Evolutionary conservation across 345 rosid genomes (phyloP).

Genomic region (Hibiscus syriacus): DNA sequence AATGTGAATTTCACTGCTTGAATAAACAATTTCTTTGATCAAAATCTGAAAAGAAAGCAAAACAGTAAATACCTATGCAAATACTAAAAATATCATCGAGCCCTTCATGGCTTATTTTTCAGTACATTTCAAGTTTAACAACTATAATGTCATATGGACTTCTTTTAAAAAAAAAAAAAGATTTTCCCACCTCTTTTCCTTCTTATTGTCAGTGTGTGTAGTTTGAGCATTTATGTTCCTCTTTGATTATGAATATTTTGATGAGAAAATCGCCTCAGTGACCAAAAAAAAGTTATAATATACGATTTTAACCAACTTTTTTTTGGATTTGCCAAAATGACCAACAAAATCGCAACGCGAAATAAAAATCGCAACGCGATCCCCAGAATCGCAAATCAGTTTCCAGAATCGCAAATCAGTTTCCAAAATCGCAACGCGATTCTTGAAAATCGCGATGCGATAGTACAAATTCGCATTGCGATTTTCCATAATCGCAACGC

Average conservation of each 20-base stretch:
- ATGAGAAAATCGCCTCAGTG: too few species aligned
- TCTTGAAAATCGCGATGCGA: too few species aligned
- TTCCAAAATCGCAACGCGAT: too few species aligned
- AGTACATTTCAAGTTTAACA: not conserved
- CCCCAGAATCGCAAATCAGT: too few species aligned
- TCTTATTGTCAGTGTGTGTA: not conserved
- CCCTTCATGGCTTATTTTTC: not conserved
- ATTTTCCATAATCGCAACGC: too few species aligned
- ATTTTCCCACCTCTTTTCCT: not conserved
- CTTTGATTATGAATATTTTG: not conserved
- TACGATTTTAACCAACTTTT: too few species aligned
- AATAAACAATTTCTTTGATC: not conserved
- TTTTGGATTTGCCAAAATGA: too few species aligned
- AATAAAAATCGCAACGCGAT: too few species aligned
- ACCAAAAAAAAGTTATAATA: too few species aligned
- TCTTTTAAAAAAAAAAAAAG: not conserved
- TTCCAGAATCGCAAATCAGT: too few species aligned
- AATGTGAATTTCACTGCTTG: not conserved
- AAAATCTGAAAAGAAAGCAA: not conserved
- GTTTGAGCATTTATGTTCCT: not conserved
- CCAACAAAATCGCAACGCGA: too few species aligned
- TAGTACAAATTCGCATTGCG: too few species aligned
- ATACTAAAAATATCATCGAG: not conserved
- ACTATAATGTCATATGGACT: not conserved
- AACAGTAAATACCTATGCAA: not conserved